These are phyloP conservation scores for Rhodamnia rubescens DNA, from an alignment of 345 rosid species.

Conservation along the genomic window DNA sequence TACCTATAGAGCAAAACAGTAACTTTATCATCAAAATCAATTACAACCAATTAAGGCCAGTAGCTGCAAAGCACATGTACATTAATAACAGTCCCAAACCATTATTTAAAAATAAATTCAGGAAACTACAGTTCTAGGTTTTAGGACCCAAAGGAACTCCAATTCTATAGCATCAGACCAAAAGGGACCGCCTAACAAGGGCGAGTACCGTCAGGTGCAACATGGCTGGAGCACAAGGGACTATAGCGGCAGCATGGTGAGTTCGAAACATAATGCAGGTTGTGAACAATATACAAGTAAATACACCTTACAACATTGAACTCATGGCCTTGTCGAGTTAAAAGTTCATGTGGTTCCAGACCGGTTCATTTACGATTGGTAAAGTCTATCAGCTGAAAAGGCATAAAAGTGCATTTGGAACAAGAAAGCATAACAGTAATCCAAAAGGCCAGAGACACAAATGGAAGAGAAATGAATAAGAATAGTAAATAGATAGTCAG, in stretches of 20 bases:
- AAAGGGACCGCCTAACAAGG: neutral
- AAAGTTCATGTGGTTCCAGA: neutral
- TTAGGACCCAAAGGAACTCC: neutral
- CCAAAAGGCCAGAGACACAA: neutral
- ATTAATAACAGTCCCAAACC: neutral
- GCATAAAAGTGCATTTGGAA: neutral
- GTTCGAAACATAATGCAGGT: neutral
- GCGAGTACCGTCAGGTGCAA: neutral
- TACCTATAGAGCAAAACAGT: slow-evolving; percentile 27
- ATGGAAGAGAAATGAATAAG: neutral
- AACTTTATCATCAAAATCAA: neutral
- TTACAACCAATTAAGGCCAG: neutral
- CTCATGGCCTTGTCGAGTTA: neutral
- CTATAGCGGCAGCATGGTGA: neutral
- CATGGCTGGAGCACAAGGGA: neutral
- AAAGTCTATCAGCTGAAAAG: neutral
- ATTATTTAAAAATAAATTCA: neutral
- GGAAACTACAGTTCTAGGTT: neutral
- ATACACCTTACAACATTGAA: neutral
- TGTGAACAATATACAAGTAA: neutral
- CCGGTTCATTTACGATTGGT: neutral
- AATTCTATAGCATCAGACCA: neutral
- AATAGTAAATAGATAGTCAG: neutral
- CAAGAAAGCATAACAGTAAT: neutral
- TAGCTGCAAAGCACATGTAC: neutral